These are phyloP conservation scores for Oenanthe javanica DNA, from an alignment of 140 eudicot genomes.

Conservation along the genomic window DNA sequence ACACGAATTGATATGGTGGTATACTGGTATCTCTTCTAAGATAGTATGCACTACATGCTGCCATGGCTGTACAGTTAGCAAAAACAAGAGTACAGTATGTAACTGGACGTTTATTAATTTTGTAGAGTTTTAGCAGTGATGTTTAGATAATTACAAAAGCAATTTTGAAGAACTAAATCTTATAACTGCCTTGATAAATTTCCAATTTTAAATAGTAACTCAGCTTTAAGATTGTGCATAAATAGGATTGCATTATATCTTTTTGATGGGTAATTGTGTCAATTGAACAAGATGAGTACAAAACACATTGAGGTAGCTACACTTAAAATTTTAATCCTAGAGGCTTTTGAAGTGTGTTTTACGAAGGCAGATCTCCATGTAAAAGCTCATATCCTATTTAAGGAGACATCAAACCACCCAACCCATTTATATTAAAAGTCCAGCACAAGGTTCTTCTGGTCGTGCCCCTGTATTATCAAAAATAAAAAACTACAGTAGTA, in stretches of 20 bases:
- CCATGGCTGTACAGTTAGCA: not conserved
- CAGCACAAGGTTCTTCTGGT: too few relatives aligned
- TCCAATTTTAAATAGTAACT: not conserved
- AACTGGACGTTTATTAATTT: not conserved
- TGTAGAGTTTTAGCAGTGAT: not conserved
- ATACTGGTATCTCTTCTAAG: not conserved
- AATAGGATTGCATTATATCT: not conserved
- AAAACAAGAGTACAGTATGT: not conserved
- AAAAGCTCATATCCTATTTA: not conserved
- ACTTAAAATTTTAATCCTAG: not conserved
- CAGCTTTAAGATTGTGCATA: not conserved
- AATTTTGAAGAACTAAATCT: not conserved
- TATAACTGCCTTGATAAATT: too few relatives aligned
- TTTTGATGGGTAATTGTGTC: not conserved
- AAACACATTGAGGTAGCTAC: not conserved
- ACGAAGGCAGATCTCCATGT: not conserved
- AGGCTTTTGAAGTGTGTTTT: not conserved
- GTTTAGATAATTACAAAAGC: not conserved
- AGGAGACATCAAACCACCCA: too few relatives aligned
- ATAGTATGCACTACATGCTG: not conserved
- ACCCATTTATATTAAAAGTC: too few relatives aligned
- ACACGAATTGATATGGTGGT: not conserved
- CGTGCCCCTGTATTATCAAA: too few relatives aligned
- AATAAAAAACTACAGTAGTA: too few relatives aligned
- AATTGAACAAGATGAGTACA: not conserved